Percentiles rank a stretch among this genome's conserved stretches.
Conservation (phyloP, 1,284 basidiomycete genomes). For the Phellopilus nigrolimitatus region DNA sequence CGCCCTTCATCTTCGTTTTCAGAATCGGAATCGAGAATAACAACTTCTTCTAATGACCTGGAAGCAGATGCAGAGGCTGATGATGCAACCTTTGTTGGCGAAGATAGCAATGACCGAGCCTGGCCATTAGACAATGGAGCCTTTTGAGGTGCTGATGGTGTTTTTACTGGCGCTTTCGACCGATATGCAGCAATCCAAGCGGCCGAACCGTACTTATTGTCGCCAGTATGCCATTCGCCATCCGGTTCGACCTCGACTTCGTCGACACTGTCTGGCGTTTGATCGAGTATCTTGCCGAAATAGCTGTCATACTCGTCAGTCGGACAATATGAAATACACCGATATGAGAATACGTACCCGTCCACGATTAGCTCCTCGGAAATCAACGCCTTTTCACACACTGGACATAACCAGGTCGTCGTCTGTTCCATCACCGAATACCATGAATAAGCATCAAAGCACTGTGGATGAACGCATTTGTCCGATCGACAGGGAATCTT, state of each 20-base stretch:
- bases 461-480: constrained; percentile 87
- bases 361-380: constrained; percentile 86
- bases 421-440: constrained; percentile 94
- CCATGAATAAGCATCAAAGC: constrained; percentile 95
- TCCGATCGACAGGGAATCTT: constrained; percentile 80
- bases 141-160: constrained; percentile 26
- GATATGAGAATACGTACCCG: constrained; percentile 52
- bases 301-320: constrained; percentile 45
- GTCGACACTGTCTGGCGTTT: constrained; percentile 76
- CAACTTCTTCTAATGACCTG: constrained; percentile 33
- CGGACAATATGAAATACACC: constrained; percentile 12
- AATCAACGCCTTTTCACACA: constrained; percentile 80
- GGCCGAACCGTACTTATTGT: constrained; percentile 76
- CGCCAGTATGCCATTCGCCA: constrained; percentile 92
- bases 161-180: constrained; percentile 22
- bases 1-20: constrained; percentile 69
- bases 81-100: constrained; percentile 28
- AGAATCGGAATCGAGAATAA: constrained; percentile 71
- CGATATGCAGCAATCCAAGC: constrained; percentile 62
- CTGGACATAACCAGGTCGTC: constrained; percentile 95
- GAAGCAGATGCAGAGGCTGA: constrained; percentile 20
- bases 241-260: constrained; percentile 92
- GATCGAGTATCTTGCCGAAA: constrained; percentile 76
- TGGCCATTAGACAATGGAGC: constrained; percentile 25
- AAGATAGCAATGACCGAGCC: constrained; percentile 7